Percentiles rank a stretch among this genome's conserved stretches.
These are phyloP conservation scores for Sextonia rubra DNA, from an alignment of 164 flowering plant genomes.

Conservation along the genomic window DNA sequence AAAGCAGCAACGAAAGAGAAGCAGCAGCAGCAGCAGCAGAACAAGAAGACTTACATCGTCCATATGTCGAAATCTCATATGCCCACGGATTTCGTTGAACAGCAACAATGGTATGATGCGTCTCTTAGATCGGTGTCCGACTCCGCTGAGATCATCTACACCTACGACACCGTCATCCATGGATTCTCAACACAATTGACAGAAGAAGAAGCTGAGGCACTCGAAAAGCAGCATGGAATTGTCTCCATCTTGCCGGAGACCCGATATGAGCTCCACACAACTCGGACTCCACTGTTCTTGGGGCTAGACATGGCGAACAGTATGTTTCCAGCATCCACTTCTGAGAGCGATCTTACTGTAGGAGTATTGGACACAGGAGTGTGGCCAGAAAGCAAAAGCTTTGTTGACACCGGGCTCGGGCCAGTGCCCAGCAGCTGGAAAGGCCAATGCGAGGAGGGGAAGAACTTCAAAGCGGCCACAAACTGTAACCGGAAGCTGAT, in stretches of 20 bases:
- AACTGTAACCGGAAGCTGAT: slow-evolving; percentile 75
- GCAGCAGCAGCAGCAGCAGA: slow-evolving; percentile 19
- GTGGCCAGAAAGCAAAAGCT: slow-evolving; percentile 80
- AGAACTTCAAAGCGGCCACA: slow-evolving; percentile 32
- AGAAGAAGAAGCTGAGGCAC: slow-evolving; percentile 41
- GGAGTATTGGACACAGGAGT: slow-evolving; percentile 86
- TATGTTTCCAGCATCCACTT: slow-evolving; percentile 31
- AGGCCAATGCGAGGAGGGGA: slow-evolving; percentile 59
- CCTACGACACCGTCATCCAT: slow-evolving; percentile 56
- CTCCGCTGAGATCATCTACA: slow-evolving; percentile 59
- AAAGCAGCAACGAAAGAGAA: background rate
- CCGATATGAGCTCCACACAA: slow-evolving; percentile 72
- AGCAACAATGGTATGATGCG: slow-evolving; percentile 63
- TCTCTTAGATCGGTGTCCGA: slow-evolving; percentile 59
- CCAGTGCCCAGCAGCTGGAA: slow-evolving; percentile 68
- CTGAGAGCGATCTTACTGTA: slow-evolving; percentile 49
- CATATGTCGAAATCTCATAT: slow-evolving; percentile 62
- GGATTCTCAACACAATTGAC: slow-evolving; percentile 75
- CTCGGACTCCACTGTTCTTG: slow-evolving; percentile 78
- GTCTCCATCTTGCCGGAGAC: slow-evolving; percentile 58
- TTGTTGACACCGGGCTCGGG: slow-evolving; percentile 60
- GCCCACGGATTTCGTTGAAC: slow-evolving; percentile 50
- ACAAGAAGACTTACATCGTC: slow-evolving; percentile 65
- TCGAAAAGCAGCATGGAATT: slow-evolving; percentile 41
- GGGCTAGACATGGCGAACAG: slow-evolving; percentile 40